These are phyloP conservation scores for Linderniella brevidens DNA, from an alignment of 257 asterid species.

Conservation along the genomic window DNA sequence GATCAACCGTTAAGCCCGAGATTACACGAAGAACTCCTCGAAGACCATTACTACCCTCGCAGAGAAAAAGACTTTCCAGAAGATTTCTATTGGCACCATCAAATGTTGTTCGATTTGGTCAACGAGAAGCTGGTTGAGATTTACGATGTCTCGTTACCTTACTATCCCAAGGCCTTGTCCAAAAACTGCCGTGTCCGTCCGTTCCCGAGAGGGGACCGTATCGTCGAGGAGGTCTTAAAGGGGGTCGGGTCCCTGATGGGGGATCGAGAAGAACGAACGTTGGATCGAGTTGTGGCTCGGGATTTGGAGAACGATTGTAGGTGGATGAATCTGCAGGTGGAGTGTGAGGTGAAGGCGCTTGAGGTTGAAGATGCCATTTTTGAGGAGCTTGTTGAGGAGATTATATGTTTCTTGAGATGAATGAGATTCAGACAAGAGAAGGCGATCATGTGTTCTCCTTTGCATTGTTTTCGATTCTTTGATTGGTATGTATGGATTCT, in stretches of 20 bases:
- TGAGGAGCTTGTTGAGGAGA: slow-evolving; percentile 44
- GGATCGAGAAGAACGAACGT: slow-evolving; percentile 23
- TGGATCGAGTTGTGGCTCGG: slow-evolving; percentile 23
- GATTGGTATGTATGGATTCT: too few species aligned
- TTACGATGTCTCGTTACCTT: slow-evolving; percentile 30
- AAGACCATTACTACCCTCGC: slow-evolving; percentile 35
- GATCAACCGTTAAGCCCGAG: slow-evolving; percentile 37
- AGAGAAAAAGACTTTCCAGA: slow-evolving; percentile 20
- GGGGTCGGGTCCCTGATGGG: slow-evolving; percentile 16
- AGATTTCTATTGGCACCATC: slow-evolving; percentile 55
- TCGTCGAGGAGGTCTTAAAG: slow-evolving; percentile 25
- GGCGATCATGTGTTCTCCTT: neutral
- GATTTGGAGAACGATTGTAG: slow-evolving; percentile 28
- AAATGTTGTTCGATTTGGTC: slow-evolving; percentile 46
- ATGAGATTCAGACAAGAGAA: too few species aligned
- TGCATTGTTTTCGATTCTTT: too few species aligned
- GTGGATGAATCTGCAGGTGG: slow-evolving; percentile 85
- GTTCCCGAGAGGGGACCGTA: slow-evolving; percentile 26
- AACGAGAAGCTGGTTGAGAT: slow-evolving; percentile 38
- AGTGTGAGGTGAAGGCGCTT: slow-evolving; percentile 38
- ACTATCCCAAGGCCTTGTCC: slow-evolving; percentile 51
- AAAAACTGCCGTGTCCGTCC: slow-evolving; percentile 28
- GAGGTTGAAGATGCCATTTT: slow-evolving; percentile 56
- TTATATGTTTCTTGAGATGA: slow-evolving; percentile 13
- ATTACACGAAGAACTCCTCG: slow-evolving; percentile 29